A percentile compares a stretch with the other conserved stretches of the same genome.
phyloP scores from a whole-genome alignment of 257 asterid genomes.

The Nicotiana otophora region DNA sequence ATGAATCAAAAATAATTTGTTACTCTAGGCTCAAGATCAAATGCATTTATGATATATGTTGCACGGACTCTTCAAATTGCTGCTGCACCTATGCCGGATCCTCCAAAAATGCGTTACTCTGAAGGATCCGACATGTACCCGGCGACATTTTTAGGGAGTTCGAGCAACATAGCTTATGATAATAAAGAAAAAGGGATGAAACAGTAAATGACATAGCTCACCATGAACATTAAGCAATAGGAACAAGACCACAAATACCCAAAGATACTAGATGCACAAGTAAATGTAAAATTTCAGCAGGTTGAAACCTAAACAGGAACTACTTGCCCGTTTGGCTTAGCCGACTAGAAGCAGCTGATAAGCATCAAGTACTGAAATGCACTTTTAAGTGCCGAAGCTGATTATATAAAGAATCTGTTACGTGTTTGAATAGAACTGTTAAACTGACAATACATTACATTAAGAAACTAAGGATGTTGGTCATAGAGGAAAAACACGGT shows the following conservation, averaged over 20 bases:
- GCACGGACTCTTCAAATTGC: too few species aligned
- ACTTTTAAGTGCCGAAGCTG: not conserved
- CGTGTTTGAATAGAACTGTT: not conserved
- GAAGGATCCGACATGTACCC: too few species aligned
- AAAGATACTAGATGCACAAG: conserved; percentile 70
- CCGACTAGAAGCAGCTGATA: not conserved
- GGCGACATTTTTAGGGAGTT: too few species aligned
- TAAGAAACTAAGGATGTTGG: not conserved
- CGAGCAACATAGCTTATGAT: not conserved
- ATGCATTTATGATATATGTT: not conserved
- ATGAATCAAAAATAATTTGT: not conserved
- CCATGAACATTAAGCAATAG: conserved; percentile 62
- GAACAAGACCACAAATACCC: conserved; percentile 62
- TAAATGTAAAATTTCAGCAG: not conserved
- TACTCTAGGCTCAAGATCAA: not conserved
- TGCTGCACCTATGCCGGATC: too few species aligned
- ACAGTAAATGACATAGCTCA: conserved; percentile 15
- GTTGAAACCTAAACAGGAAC: not conserved
- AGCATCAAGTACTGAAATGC: not conserved
- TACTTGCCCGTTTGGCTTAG: not conserved
- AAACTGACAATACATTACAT: not conserved
- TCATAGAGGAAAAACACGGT: not conserved
- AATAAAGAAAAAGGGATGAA: not conserved
- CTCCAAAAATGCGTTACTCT: too few species aligned
- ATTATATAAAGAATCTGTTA: not conserved